Evolutionary conservation across 352 stramenopile genomes (phyloP).

Genomic region (Phytopythium aichiense): DNA sequence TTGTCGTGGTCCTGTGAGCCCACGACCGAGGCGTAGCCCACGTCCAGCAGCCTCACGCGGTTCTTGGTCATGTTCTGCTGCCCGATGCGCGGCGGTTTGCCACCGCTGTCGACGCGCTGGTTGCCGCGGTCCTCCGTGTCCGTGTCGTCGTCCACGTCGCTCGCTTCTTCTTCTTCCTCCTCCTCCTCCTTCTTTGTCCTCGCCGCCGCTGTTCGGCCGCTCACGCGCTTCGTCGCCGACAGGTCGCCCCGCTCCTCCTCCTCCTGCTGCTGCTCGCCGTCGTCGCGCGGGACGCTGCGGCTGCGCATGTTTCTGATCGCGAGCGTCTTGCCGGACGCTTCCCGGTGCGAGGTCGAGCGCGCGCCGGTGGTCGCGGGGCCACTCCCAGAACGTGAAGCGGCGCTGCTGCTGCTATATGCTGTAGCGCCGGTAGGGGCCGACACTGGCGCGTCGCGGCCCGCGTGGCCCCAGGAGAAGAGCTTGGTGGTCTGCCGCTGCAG

Average conservation of each 20-base stretch:
- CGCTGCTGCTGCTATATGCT: background rate
- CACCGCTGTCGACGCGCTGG: background rate
- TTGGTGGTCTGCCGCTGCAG: constrained; percentile 28
- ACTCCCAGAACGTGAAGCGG: background rate
- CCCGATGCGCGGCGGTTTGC: constrained; percentile 6
- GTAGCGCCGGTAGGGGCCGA: background rate
- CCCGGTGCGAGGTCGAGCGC: background rate
- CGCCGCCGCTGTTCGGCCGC: background rate
- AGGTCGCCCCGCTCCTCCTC: background rate
- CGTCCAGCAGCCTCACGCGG: constrained; percentile 27
- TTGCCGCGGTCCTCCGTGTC: constrained; percentile 6
- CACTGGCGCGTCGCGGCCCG: background rate
- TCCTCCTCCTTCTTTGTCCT: background rate
- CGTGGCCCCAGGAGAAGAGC: constrained; percentile 14
- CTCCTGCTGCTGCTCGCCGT: background rate
- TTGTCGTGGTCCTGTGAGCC: constrained; percentile 56
- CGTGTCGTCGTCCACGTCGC: constrained; percentile 14
- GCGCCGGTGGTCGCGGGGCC: background rate
- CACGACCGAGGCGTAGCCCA: constrained; percentile 40
- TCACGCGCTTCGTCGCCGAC: background rate
- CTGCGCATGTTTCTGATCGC: constrained; percentile 1
- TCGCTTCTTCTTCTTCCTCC: background rate
- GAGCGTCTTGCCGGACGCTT: background rate
- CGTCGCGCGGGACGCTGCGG: background rate
- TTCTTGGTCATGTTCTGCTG: constrained; percentile 16